Conservation (phyloP, 192 early-diverging fungal species). For the Backusella tuberculispora region DNA sequence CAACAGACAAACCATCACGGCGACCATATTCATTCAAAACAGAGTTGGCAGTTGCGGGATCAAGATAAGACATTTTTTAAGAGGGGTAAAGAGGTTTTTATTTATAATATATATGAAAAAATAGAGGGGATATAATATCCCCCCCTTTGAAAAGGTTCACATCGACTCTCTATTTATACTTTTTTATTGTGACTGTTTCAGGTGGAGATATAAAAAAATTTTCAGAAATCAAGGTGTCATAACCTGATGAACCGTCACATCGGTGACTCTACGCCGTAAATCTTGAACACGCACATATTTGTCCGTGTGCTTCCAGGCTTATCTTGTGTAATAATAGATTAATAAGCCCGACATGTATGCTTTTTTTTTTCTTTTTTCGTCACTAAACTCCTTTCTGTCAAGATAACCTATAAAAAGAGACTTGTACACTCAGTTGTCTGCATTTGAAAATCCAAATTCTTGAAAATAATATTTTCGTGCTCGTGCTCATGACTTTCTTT, state of each 20-base stretch:
- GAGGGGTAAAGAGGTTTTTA: neutral
- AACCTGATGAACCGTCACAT: conserved; percentile 12
- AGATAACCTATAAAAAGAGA: neutral
- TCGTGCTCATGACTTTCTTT: too few species aligned
- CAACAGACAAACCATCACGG: conserved; percentile 83
- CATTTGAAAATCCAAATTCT: neutral
- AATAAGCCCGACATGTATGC: neutral
- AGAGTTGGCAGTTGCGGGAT: conserved; percentile 10
- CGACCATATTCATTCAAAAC: conserved; percentile 34
- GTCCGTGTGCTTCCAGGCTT: neutral
- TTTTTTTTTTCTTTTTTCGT: neutral
- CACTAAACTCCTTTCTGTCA: neutral
- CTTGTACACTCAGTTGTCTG: neutral
- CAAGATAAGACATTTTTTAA: conserved; percentile 7
- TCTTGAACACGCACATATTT: too few species aligned
- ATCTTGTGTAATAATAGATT: conserved; percentile 5
- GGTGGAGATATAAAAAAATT: neutral
- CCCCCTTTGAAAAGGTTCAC: neutral
- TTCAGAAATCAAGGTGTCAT: neutral
- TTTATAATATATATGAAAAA: conserved; percentile 14
- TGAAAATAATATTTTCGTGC: too few species aligned
- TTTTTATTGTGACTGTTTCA: neutral
- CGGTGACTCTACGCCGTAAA: neutral
- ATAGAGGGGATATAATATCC: conserved; percentile 14
- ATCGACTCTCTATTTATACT: conserved; percentile 10